Evolutionary conservation across 2,329 filamentous ascomycete genomes (phyloP), one percentile per base, ranked within the genome.

Genomic region (Pyrenophora graminea): DNA sequence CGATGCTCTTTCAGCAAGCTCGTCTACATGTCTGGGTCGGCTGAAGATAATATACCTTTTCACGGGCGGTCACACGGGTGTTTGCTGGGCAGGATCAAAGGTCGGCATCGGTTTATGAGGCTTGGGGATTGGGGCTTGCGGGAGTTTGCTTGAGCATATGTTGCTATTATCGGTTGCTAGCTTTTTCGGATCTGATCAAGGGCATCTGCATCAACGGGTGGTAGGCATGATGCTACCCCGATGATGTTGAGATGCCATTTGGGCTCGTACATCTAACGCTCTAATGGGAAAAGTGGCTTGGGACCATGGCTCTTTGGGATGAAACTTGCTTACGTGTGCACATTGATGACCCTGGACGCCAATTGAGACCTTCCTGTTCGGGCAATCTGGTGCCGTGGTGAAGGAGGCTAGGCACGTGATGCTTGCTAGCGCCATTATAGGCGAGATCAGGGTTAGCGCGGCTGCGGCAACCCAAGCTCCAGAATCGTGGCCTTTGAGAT

Each of bases 401-500:
- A 50, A 42, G 27, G 39, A 50, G 5, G 31, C 21, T 39, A 39
- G 27, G 17, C 57, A 58, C 56, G 62, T 63, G 53, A 54, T 39
- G 45, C 38, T 43, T 58, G 53, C 58, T 67, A 66, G 59, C 55
- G 56, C 47, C 46, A 33, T 56, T 43, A 18, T 43, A 58, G 45
- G 45, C 45, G 50, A 53, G 50, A 39, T 53, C 50, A 51, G 51
- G 47, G 49, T 53, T 55, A 65, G 59, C 57, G 57, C 54, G 5
- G 54, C 55, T 47, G 50, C 51, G 53, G 50, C 50, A 53, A 51
- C 51, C 46, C 56, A 48, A 57, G 64, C 66, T 67, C 65, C 58
- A 66, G 67, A 68, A 69, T 63, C 63, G 66, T 69, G 67, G 61
- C 68, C 65, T 69, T 56, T 66, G 50, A 47, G 44, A 59, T 51